Evolutionary conservation across 495 filamentous ascomycete genomes (phyloP), one percentile per base, ranked within the genome.

Genomic region (Penicillium parvum): DNA sequence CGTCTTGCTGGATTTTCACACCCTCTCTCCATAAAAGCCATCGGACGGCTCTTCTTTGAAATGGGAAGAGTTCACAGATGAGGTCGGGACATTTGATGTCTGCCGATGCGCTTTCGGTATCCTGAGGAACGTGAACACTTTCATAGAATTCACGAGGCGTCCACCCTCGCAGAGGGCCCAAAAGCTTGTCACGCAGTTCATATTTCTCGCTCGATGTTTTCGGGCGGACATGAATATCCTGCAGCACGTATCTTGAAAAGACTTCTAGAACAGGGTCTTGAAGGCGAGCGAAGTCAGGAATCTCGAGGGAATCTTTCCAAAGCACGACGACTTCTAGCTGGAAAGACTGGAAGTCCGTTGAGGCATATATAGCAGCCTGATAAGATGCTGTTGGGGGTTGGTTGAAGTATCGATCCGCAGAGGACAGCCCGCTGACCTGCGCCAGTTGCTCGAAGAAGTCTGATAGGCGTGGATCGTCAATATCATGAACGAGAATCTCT

Each of bases 1-100:
- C 68, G 42, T 67, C 36, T 6, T 55, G 40, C 16, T 60, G 47
- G 11, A 72, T 54, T 7, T 63, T 52, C 47, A 73, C 58, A 6
- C 76, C 71, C 52, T 89, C 86, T 52, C 77, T 71, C 37, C 56
- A 47, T 21, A 89, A 47, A 46, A 90, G 65, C 84, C 85, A 90
- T 32, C 72, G 61, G 4, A 89, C 73, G n/a, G 85, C 75, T 48
- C 85, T 70, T 44, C 74, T 72, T 54, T 90, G 85, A 49, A 88
- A 90, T 0, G 84, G 82, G 53, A 83, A 85, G 3, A 89, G 66
- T 19, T 73, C 53, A 45, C 71, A 81, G 10, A 69, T 56, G 4
- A 79, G 50, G 7, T 66, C 32, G 11, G 54, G 53, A 28, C 65
- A 65, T 49, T 64, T 58, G 3, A 81, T 61, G n/a, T 61, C 36